A percentile compares a stretch with the other conserved stretches of the same genome.
phyloP scores from a whole-genome alignment of 768 basidiomycete genomes.

The Grammothele lineata region DNA sequence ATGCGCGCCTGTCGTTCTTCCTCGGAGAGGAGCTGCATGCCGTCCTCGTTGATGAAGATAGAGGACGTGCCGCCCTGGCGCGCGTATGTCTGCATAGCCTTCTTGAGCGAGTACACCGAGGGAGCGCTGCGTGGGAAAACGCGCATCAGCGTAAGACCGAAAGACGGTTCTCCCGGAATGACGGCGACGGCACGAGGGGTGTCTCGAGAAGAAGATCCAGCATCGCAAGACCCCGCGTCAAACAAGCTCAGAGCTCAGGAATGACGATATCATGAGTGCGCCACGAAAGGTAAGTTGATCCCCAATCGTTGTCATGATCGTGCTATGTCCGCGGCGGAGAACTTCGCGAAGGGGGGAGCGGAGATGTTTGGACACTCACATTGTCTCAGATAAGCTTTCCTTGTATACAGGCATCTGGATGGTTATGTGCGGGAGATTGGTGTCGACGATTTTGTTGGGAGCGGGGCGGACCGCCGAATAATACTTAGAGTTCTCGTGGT shows the following conservation, averaged over 20 bases:
- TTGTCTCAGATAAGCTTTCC: constrained; percentile 75
- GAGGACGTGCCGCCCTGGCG: constrained; percentile 81
- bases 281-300: too few species aligned
- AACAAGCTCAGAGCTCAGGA: too few species aligned
- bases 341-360: too few species aligned
- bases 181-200: too few species aligned
- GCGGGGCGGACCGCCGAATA: constrained; percentile 69
- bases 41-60: constrained; percentile 83
- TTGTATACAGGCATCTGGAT: constrained; percentile 89
- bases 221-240: too few species aligned
- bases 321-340: too few species aligned
- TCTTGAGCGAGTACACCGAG: constrained; percentile 73
- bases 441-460: constrained; percentile 59
- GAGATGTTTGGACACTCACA: constrained; percentile 43
- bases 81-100: constrained; percentile 89
- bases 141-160: constrained; percentile 8
- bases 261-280: too few species aligned
- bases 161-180: too few species aligned
- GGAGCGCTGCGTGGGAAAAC: constrained; percentile 45
- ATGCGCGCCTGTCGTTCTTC: constrained; percentile 65
- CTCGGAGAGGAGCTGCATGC: constrained; percentile 61
- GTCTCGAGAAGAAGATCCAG: too few species aligned
- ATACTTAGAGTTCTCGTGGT: constrained; percentile 78
- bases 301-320: too few species aligned
- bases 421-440: constrained; percentile 67